Evolutionary conservation across 2,329 filamentous ascomycete species (phyloP), one percentile per base, ranked within the genome.

Genomic region (Alternaria viburni): DNA sequence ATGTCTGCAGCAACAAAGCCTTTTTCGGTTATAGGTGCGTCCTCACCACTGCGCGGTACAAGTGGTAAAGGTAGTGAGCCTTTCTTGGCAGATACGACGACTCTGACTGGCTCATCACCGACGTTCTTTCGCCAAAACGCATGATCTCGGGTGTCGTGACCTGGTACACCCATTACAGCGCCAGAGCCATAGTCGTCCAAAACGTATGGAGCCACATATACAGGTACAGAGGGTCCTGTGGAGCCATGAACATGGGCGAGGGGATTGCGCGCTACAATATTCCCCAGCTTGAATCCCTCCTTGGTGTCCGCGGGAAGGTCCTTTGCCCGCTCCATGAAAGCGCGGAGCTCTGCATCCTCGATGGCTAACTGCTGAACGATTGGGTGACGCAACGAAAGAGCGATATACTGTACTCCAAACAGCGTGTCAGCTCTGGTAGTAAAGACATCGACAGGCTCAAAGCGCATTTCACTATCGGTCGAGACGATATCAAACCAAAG

Each of bases 111-210:
- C 49, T 87, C 82, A 5, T 86, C 83, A 6, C 84, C 83, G 28
- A 86, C 83, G 68, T 96, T 93, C 61, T 89, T 83, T 69, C 86
- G 88, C 91, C 93, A 97, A 77, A 97, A 97, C 2, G 87, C 86
- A 78, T 91, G 85, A 71, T 97, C 93, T 56, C 93, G 87, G 5
- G 85, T 76, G 78, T 97, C 93, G 74, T 97, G 93, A 2, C 90
- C 93, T 0, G 93, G 93, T 8, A 97, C 93, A 46, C 93, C 93
- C 93, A 97, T 97, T 2, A 97, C 91, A 10, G 93, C 93, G 1
- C 93, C 93, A 69, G 93, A 91, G 15, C 93, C 93, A 70, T 96
- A 96, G 74, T 93, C 91, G 25, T 90, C 91, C 6, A 96, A 83
- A 11, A 97, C 93, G 74, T 97, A 97, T 0, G 93, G 90, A 10